A percentile compares a stretch with the other conserved stretches of the same genome.
These are phyloP conservation scores for Oldenlandia corymbosa DNA, from an alignment of 257 asterid genomes.

Conservation along the genomic window DNA sequence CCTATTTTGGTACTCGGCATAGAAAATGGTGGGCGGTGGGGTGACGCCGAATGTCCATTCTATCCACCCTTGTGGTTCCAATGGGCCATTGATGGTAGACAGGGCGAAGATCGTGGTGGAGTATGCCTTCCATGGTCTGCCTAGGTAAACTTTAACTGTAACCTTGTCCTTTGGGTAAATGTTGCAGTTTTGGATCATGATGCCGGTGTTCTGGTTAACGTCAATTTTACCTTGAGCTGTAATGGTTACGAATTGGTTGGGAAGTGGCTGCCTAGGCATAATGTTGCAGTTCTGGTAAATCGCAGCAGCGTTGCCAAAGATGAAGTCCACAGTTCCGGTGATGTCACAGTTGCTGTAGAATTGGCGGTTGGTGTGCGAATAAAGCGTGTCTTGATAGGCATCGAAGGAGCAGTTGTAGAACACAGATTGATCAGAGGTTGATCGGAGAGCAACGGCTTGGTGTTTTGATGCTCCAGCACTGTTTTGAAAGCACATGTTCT, in stretches of 20 bases:
- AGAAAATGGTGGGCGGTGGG: conserved; percentile 55
- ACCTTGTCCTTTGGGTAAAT: conserved; percentile 35
- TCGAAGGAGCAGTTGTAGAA: conserved; percentile 50
- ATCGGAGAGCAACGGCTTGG: conserved; percentile 75
- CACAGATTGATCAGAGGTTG: conserved; percentile 56
- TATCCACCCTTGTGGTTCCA: conserved; percentile 64
- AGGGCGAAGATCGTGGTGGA: conserved; percentile 59
- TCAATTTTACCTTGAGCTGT: conserved; percentile 82
- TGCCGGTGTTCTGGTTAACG: conserved; percentile 54
- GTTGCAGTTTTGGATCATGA: conserved; percentile 54
- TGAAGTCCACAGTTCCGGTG: conserved; percentile 75
- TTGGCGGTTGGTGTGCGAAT: conserved; percentile 72
- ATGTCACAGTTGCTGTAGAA: conserved; percentile 67
- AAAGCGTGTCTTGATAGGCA: conserved; percentile 74
- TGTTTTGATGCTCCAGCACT: conserved; percentile 61
- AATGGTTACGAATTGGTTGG: conserved; percentile 63
- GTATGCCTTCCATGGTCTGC: conserved; percentile 66
- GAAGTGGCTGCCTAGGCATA: conserved; percentile 57
- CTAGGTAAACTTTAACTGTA: conserved; percentile 41
- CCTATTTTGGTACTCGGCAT: conserved; percentile 53
- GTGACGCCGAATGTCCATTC: conserved; percentile 37
- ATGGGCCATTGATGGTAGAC: conserved; percentile 37
- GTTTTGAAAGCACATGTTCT: conserved; percentile 55
- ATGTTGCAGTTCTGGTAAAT: conserved; percentile 67
- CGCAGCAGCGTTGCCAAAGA: conserved; percentile 66